These are phyloP conservation scores for Aspergillus caelatus DNA, from an alignment of 2,329 filamentous ascomycete genomes.

Conservation along the genomic window DNA sequence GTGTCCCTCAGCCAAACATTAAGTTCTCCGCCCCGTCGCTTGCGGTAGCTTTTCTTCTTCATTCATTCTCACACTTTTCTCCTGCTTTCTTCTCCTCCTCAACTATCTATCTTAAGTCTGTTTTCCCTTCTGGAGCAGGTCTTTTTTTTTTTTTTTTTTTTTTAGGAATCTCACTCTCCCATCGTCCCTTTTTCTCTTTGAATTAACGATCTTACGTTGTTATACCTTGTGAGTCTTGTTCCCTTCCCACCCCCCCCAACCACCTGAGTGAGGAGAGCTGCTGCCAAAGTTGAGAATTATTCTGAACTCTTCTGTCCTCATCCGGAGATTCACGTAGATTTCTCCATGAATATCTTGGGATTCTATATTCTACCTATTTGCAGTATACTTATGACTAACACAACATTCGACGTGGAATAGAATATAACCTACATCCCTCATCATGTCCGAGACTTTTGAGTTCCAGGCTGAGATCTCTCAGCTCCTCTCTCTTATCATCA, in stretches of 20 bases:
- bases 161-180: slow-evolving; percentile 20
- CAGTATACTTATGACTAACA: background rate
- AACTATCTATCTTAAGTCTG: slow-evolving; percentile 12
- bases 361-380: background rate
- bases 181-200: slow-evolving; percentile 14
- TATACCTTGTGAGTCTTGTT: slow-evolving; percentile 4
- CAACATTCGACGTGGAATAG: slow-evolving; percentile 4
- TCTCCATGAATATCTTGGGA: background rate
- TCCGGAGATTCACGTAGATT: background rate
- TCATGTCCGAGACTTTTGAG: slow-evolving; percentile 97
- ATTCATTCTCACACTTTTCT: slow-evolving; percentile 16
- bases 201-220: slow-evolving; percentile 8
- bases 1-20: slow-evolving; percentile 29
- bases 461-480: slow-evolving; percentile 99
- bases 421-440: slow-evolving; percentile 40
- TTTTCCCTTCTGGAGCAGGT: slow-evolving; percentile 1
- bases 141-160: slow-evolving; percentile 19
- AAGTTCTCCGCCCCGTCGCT: slow-evolving; percentile 28
- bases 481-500: slow-evolving; percentile 99
- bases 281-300: too few species aligned
- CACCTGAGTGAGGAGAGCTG: background rate
- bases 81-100: slow-evolving; percentile 15
- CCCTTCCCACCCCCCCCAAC: too few species aligned
- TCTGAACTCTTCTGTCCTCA: background rate
- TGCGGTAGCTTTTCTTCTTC: slow-evolving; percentile 16